Conservation (phyloP, 1,284 basidiomycete species). For the Sanghuangporus sanghuang region DNA sequence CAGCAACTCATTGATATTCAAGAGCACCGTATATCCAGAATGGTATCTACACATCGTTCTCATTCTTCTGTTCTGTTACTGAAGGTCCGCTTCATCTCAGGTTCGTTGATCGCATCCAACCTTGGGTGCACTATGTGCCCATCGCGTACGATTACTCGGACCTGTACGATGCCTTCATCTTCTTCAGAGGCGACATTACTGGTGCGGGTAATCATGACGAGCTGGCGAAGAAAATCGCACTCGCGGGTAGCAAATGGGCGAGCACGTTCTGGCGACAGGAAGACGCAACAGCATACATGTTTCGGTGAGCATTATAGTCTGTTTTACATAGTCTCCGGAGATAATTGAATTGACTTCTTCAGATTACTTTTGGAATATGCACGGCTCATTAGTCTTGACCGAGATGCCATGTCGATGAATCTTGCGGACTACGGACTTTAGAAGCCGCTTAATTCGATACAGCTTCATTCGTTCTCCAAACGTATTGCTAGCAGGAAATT, state of each 20-base stretch:
- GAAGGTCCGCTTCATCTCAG: slow-evolving; percentile 18
- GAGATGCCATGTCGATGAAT: slow-evolving; percentile 28
- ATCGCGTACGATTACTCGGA: slow-evolving; percentile 50
- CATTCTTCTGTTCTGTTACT: background rate
- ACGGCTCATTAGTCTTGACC: slow-evolving; percentile 31
- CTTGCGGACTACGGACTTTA: slow-evolving; percentile 9
- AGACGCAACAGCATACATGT: slow-evolving; percentile 61
- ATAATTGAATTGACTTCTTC: background rate
- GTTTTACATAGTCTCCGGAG: background rate
- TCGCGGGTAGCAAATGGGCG: slow-evolving; percentile 55
- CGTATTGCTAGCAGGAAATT: too few species aligned
- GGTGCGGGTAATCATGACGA: slow-evolving; percentile 47
- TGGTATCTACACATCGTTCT: slow-evolving; percentile 37
- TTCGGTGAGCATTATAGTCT: slow-evolving; percentile 36
- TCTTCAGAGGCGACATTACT: slow-evolving; percentile 48
- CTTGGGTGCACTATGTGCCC: slow-evolving; percentile 61
- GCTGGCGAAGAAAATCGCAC: slow-evolving; percentile 51
- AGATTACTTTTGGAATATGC: slow-evolving; percentile 40
- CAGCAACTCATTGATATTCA: slow-evolving; percentile 58
- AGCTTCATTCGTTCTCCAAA: too few species aligned
- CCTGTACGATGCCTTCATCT: slow-evolving; percentile 48
- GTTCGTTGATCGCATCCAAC: slow-evolving; percentile 40
- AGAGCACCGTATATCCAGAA: slow-evolving; percentile 60
- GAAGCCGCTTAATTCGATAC: too few species aligned
- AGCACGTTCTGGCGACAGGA: slow-evolving; percentile 55